Evolutionary conservation across 805 yeast genomes (phyloP), one percentile per base, ranked within the genome.

Genomic region (Ogataea naganishii): DNA sequence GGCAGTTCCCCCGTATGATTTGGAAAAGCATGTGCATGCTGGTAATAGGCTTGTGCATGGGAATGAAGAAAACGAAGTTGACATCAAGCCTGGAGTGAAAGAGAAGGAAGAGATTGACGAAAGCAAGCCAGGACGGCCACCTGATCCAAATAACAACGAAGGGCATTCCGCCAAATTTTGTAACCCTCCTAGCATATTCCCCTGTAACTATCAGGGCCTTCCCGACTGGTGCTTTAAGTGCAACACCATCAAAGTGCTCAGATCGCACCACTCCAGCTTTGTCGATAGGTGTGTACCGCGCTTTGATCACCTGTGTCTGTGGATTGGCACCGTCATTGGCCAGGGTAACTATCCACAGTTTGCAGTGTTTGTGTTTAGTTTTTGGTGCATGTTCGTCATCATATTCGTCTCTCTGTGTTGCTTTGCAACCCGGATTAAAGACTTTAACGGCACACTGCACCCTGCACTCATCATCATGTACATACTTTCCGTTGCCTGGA

Each of bases 231-330:
- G 95, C 46, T 54, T 79, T 1, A 51, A 56, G 8, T 83, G 95
- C 47, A 60, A 69, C 27, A 66, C 78, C 5, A 52, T 82, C 18
- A 84, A 82, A 45, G 64, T 77, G 2, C 68, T 72, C 16, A 61
- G 96, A 30, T 51, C 81, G 0, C 89, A 75, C 40, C 96, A 83
- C 46, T 77, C 86, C 23, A 61, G 69, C 3, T 62, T 67, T 28
- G 30, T 57, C 30, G 66, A 64, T 3, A 46, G 53, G 15, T 84
- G 94, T 46, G 73, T 86, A 0, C 74, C 82, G 0, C 63, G 68
- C 34, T 80, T 82, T 62, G 97, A 88, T 53, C 97, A 88, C 50
- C 79, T 66, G 44, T 88, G 97, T 49, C 46, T 73, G 1, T 85
- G 84, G 79, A 53, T 89, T 0, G 94, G 94, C 1, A 49, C 66